A percentile compares a stretch with the other conserved stretches of the same genome.
These are phyloP conservation scores for Fusarium dimerum DNA, from an alignment of 2,329 filamentous ascomycete genomes.

Conservation along the genomic window DNA sequence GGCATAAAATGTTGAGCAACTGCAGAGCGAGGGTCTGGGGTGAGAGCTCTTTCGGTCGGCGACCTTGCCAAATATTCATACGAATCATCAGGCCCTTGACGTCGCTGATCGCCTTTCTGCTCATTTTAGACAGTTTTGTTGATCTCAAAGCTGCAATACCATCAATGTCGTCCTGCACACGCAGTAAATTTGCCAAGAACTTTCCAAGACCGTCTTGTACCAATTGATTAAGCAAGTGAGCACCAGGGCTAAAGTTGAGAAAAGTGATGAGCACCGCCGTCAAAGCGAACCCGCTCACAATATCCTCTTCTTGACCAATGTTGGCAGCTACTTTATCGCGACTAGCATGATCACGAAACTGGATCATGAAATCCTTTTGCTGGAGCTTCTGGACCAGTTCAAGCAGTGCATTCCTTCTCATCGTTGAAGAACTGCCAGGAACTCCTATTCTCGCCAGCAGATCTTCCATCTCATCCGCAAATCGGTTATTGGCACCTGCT, in stretches of 20 bases:
- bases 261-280: slow-evolving; percentile 65
- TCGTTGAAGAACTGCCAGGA: slow-evolving; percentile 49
- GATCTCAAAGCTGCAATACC: slow-evolving; percentile 63
- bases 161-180: slow-evolving; percentile 55
- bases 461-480: slow-evolving; percentile 66
- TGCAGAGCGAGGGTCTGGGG: slow-evolving; percentile 66
- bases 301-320: slow-evolving; percentile 60
- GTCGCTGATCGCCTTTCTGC: slow-evolving; percentile 55
- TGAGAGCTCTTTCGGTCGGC: slow-evolving; percentile 53
- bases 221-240: slow-evolving; percentile 60
- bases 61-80: slow-evolving; percentile 61
- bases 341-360: slow-evolving; percentile 74
- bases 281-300: slow-evolving; percentile 63
- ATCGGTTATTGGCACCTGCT: slow-evolving; percentile 66
- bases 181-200: slow-evolving; percentile 59
- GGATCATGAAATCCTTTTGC: slow-evolving; percentile 63
- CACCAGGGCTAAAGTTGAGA: slow-evolving; percentile 59
- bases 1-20: slow-evolving; percentile 52
- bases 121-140: slow-evolving; percentile 68
- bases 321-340: slow-evolving; percentile 68
- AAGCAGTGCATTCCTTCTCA: slow-evolving; percentile 59
- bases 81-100: slow-evolving; percentile 56
- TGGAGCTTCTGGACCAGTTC: slow-evolving; percentile 62
- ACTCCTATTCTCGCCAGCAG: slow-evolving; percentile 60
- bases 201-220: slow-evolving; percentile 53